Evolutionary conservation across 768 basidiomycete species (phyloP), one percentile per base, ranked within the genome.

Genomic region (Chalciporus sphaerocephalus): DNA sequence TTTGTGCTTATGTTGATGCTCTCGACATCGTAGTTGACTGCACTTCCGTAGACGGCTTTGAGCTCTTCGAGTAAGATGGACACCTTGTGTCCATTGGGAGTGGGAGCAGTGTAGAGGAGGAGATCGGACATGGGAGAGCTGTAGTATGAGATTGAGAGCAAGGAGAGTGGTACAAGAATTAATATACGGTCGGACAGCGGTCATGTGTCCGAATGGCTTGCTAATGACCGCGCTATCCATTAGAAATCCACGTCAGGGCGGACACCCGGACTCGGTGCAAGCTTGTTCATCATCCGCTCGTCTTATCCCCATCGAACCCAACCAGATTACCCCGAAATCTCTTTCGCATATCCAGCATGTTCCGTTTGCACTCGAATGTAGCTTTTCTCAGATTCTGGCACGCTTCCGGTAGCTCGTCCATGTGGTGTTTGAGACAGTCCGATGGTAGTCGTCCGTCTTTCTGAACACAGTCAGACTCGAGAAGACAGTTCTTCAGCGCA

Each of bases 331-430:
- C 87, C 54, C 87, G 68, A 55, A 91, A 87, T 7, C 88, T 72
- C 66, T 87, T 89, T 44, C 88, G 75, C 87, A 91, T 91, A 59
- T 91, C 87, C 56, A 91, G 67, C 87, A 91, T 87, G 34, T 85
- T 88, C 47, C 90, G 76, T 66, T 95, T 95, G 70, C 92, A 95
- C 53, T 94, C 89, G 55, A 87, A 92, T 1, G 87, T 83, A 10
- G 89, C 88, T 64, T 80, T 82, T 41, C 92, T 75, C 44, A 95
- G 69, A 21, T 80, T 76, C 60, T 81, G 79, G 62, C 92, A 95
- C 55, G 85, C 75, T 54, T 87, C 81, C 2, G 92, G 91, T 20
- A 95, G 74, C 51, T 91, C 85, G 43, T 83, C 71, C 18, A 66
- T 69, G 65, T 93, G 87, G 21, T 87, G 60, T 56, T 76, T 81